These are phyloP conservation scores for Cladosporium sp. DNA, from an alignment of 2,329 filamentous ascomycete species.

Conservation along the genomic window DNA sequence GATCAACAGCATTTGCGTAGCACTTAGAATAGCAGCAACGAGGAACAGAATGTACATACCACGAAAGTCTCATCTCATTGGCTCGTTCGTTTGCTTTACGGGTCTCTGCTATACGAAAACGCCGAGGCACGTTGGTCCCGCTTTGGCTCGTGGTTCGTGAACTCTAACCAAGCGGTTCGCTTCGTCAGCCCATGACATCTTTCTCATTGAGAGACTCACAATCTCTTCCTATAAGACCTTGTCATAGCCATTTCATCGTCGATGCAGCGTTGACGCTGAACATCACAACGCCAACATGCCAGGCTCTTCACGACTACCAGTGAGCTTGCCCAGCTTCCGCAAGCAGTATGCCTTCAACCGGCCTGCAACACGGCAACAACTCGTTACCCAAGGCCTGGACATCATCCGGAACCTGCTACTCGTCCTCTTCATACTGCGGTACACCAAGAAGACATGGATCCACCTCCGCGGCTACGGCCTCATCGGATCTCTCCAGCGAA, in stretches of 20 bases:
- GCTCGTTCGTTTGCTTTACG: background rate
- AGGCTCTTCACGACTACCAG: conserved; percentile 6
- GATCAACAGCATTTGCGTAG: background rate
- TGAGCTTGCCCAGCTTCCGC: conserved; percentile 20
- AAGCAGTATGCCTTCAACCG: conserved; percentile 22
- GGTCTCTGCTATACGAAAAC: background rate
- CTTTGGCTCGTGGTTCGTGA: background rate
- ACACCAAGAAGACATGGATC: conserved; percentile 74
- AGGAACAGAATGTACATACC: background rate
- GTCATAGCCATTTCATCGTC: background rate
- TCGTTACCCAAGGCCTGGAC: conserved; percentile 24
- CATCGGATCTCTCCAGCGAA: conserved; percentile 70
- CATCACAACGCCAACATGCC: background rate
- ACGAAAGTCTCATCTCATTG: background rate
- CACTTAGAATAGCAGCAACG: background rate
- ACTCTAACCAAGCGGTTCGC: background rate
- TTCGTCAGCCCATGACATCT: background rate
- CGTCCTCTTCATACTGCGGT: conserved; percentile 78
- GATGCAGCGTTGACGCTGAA: background rate
- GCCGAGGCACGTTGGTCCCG: background rate
- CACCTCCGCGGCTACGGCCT: conserved; percentile 86
- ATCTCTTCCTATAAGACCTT: background rate
- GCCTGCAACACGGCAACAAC: conserved; percentile 19
- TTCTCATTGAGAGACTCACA: background rate
- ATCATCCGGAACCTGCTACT: conserved; percentile 78